Percentiles rank a stretch among this genome's conserved stretches.
phyloP scores from a whole-genome alignment of 2,329 filamentous ascomycete species.

The Epichloe scottii region DNA sequence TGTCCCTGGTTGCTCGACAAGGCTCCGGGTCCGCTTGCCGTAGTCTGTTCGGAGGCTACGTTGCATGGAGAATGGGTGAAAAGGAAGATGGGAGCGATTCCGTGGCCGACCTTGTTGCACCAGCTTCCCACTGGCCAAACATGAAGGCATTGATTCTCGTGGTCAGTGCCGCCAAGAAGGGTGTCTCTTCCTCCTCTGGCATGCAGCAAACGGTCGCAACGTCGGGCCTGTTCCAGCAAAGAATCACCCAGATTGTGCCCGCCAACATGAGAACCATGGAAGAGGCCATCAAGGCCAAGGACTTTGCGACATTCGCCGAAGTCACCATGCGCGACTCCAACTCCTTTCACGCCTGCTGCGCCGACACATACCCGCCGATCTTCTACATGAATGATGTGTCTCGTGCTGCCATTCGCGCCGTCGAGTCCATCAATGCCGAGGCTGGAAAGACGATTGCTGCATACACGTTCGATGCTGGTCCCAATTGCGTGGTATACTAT shows the following conservation, averaged over 20 bases:
- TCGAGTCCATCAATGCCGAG: constrained; percentile 75
- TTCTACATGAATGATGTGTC: constrained; percentile 98
- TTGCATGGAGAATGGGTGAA: constrained; percentile 79
- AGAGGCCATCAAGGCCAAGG: constrained; percentile 59
- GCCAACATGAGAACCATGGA: constrained; percentile 76
- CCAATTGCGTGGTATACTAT: constrained; percentile 95
- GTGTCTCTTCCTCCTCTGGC: constrained; percentile 78
- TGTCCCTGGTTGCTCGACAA: constrained; percentile 82
- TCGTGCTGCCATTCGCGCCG: constrained; percentile 71
- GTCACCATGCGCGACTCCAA: constrained; percentile 96
- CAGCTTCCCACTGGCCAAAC: constrained; percentile 82
- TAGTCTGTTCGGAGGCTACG: constrained; percentile 87
- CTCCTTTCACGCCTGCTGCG: constrained; percentile 87
- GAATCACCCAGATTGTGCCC: constrained; percentile 67
- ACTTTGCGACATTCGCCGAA: constrained; percentile 79
- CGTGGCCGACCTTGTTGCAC: constrained; percentile 75
- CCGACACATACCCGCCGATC: constrained; percentile 93
- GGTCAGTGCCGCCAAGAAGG: constrained; percentile 88
- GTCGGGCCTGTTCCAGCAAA: constrained; percentile 70
- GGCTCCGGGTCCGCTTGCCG: constrained; percentile 92
- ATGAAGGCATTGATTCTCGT: constrained; percentile 92
- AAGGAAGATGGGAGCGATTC: constrained; percentile 74
- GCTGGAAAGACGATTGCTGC: constrained; percentile 74
- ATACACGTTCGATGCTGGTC: constrained; percentile 95
- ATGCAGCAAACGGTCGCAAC: constrained; percentile 97